These are phyloP conservation scores for Russula sp. DNA, from an alignment of 768 basidiomycete species.

Conservation along the genomic window DNA sequence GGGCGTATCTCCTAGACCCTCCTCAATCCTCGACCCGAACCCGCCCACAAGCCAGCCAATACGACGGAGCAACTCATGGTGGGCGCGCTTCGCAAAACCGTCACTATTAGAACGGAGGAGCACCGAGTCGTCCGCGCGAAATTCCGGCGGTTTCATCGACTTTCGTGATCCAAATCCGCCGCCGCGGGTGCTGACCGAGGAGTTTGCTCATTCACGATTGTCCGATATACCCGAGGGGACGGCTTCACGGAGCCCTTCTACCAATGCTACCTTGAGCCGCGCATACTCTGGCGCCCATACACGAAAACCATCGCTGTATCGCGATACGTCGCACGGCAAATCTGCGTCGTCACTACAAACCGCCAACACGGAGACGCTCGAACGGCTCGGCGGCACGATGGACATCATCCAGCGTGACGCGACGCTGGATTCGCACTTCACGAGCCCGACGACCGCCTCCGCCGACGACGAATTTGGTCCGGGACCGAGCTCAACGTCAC, in stretches of 20 bases:
- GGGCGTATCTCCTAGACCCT: conserved; percentile 29
- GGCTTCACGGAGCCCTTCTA: conserved; percentile 10
- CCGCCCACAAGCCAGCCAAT: conserved; percentile 41
- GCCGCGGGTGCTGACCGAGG: conserved; percentile 49
- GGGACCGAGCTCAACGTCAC: not conserved
- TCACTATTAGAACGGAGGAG: conserved; percentile 54
- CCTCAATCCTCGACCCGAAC: conserved; percentile 41
- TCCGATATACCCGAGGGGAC: conserved; percentile 14
- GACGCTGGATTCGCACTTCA: conserved; percentile 18
- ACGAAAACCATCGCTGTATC: conserved; percentile 24
- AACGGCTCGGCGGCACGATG: conserved; percentile 58
- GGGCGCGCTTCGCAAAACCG: conserved; percentile 64
- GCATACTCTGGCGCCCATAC: conserved; percentile 10
- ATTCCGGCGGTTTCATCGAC: conserved; percentile 35
- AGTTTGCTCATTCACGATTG: conserved; percentile 37
- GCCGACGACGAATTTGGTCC: conserved; percentile 11
- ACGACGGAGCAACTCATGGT: conserved; percentile 70
- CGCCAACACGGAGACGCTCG: conserved; percentile 63
- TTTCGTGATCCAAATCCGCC: conserved; percentile 83
- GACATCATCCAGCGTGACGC: conserved; percentile 55
- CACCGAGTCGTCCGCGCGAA: conserved; percentile 33
- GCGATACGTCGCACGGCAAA: conserved; percentile 30
- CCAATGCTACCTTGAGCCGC: not conserved
- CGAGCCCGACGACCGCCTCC: not conserved
- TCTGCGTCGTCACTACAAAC: conserved; percentile 50